Base-by-base conservation (phyloP, 805 yeast species). In the Kodamaea leandrae region DNA sequence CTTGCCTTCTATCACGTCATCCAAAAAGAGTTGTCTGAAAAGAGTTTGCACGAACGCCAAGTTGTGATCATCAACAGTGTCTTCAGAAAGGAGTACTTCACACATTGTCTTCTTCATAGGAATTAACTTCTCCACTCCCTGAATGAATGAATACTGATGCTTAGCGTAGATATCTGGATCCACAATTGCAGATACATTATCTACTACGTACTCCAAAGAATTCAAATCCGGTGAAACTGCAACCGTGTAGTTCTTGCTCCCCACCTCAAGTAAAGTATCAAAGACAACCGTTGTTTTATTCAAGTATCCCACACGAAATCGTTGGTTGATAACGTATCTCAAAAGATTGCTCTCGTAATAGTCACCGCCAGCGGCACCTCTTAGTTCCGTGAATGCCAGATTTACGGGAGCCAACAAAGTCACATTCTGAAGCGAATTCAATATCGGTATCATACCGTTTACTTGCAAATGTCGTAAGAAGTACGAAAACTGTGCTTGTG, bases 381-480 rank as follows among this genome's bases (percentile, higher is more conserved):
- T 30, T 4, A 30, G 21, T 14, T 55, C 54, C 4, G 65, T 68
- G 58, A 84, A 86, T 1, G 96, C 96, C 49, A 82, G 80, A 55
- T 87, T 87, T 9, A 83, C 73, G 0, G 96, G 95, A 1, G 95
- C 95, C 29, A 84, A 56, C n/a, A 87, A 60, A 0, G 96, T 86
- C 43, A 82, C 76, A 55, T 85, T 82, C 17, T 65, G 63, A 45
- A 83, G 57, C 15, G 63, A 63, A 53, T 85, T 86, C 23, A 87
- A 57, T 29, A 62, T 58, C 2, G 88, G 88, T 1, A 87, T 67
- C 37, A 82, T 60, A 10, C 82, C 89, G 38, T 71, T 68, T 39
- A 74, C 60, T 54, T 86, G 96, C 2, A 87, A 46, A 15, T 76
- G 61, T 38, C 81, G 64, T 29, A 86, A 61, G 43, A 86, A 81